phyloP scores from a whole-genome alignment of 768 basidiomycete genomes.

The Mycena sanguinolenta region DNA sequence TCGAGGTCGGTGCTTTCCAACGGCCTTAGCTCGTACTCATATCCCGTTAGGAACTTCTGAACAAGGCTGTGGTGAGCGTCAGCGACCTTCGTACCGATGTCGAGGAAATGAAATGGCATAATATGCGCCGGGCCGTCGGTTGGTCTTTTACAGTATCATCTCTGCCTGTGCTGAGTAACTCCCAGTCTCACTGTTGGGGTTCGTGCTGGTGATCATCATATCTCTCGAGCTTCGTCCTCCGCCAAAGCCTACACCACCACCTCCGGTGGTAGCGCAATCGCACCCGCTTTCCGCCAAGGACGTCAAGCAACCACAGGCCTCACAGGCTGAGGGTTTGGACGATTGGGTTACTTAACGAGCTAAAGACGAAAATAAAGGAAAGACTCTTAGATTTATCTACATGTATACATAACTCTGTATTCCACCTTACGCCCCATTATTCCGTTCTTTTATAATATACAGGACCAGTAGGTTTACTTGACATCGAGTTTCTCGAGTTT shows the following conservation, averaged over 20 bases:
- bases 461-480: conserved; percentile 45
- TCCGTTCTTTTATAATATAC: conserved; percentile 25
- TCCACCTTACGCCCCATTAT: conserved; percentile 42
- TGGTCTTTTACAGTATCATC: conserved; percentile 44
- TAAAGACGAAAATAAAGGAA: neutral
- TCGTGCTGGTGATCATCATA: conserved; percentile 78
- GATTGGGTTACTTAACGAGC: conserved; percentile 31
- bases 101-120: conserved; percentile 91
- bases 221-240: conserved; percentile 76
- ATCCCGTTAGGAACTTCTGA: conserved; percentile 72
- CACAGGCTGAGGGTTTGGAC: conserved; percentile 29
- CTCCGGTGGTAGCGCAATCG: conserved; percentile 42
- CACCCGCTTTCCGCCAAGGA: conserved; percentile 46
- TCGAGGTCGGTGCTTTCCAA: conserved; percentile 69
- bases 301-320: conserved; percentile 42
- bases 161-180: conserved; percentile 17
- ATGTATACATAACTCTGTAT: conserved; percentile 51
- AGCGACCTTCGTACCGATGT: conserved; percentile 86
- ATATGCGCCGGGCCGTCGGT: conserved; percentile 88
- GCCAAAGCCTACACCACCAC: conserved; percentile 45
- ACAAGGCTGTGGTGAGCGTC: conserved; percentile 78
- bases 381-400: conserved; percentile 44
- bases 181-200: conserved; percentile 72
- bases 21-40: neutral
- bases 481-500: conserved; percentile 72